Conservation (phyloP, 371 early-diverging fungal genomes). For the Rhizopus sp. region DNA sequence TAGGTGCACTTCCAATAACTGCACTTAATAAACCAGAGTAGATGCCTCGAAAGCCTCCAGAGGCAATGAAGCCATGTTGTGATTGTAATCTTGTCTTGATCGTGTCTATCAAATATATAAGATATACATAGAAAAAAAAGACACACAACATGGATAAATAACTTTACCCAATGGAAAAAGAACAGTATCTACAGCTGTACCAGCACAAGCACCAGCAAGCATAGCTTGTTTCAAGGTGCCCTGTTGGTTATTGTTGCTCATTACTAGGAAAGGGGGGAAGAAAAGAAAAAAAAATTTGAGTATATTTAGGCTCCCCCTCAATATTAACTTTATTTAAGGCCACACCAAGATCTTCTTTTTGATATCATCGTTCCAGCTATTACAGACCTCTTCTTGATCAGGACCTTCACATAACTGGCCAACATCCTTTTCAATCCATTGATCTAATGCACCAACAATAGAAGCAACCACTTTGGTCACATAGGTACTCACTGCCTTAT, state of each 20-base stretch:
- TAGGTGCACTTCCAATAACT: slow-evolving; percentile 91
- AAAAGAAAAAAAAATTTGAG: background rate
- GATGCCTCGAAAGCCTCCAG: slow-evolving; percentile 91
- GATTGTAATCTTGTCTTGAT: slow-evolving; percentile 92
- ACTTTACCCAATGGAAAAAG: slow-evolving; percentile 76
- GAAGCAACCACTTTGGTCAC: slow-evolving; percentile 33
- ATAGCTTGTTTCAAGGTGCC: slow-evolving; percentile 47
- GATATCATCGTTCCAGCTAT: slow-evolving; percentile 47
- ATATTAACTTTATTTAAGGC: slow-evolving; percentile 34
- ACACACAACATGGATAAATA: no score
- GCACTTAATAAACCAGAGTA: slow-evolving; percentile 90
- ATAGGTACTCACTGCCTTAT: slow-evolving; percentile 28
- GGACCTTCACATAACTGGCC: slow-evolving; percentile 37
- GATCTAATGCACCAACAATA: slow-evolving; percentile 27
- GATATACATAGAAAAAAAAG: background rate
- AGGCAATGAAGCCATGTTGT: slow-evolving; percentile 78
- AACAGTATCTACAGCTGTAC: slow-evolving; percentile 82
- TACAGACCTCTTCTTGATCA: slow-evolving; percentile 40
- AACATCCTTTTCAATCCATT: slow-evolving; percentile 39
- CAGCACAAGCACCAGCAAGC: slow-evolving; percentile 78
- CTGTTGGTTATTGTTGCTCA: slow-evolving; percentile 12
- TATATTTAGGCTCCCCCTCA: background rate
- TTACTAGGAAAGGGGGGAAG: background rate
- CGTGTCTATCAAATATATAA: slow-evolving; percentile 62
- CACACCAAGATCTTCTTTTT: slow-evolving; percentile 44